Evolutionary conservation across 1,284 basidiomycete species (phyloP).

Genomic region (Tilletia caries): DNA sequence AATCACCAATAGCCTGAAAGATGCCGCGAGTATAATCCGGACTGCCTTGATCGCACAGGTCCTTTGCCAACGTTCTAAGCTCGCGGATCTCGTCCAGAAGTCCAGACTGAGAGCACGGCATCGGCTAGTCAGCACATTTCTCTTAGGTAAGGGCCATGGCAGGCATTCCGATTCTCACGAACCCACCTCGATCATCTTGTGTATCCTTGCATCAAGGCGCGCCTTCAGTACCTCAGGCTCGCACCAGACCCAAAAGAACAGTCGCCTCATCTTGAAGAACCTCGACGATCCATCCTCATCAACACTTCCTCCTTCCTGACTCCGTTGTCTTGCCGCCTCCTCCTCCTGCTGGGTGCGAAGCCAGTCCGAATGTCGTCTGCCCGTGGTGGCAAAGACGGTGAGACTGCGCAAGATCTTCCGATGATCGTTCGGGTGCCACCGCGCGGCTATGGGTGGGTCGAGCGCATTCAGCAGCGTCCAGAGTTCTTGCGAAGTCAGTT

Average conservation of each 20-base stretch:
- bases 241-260: slow-evolving; percentile 90
- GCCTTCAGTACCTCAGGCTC: slow-evolving; percentile 65
- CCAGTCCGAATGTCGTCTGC: slow-evolving; percentile 67
- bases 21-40: slow-evolving; percentile 70
- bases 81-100: slow-evolving; percentile 75
- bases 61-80: slow-evolving; percentile 55
- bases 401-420: slow-evolving; percentile 82
- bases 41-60: slow-evolving; percentile 54
- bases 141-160: background rate
- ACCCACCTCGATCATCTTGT: slow-evolving; percentile 79
- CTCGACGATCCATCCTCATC: background rate
- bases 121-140: background rate
- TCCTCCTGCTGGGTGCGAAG: slow-evolving; percentile 61
- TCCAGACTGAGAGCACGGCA: slow-evolving; percentile 62
- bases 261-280: slow-evolving; percentile 59
- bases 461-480: slow-evolving; percentile 68
- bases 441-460: slow-evolving; percentile 70
- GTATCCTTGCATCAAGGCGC: slow-evolving; percentile 75
- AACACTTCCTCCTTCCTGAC: background rate
- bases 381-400: slow-evolving; percentile 72
- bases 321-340: background rate
- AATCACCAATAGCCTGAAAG: slow-evolving; percentile 92
- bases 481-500: slow-evolving; percentile 59
- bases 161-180: background rate
- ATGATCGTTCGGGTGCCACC: slow-evolving; percentile 95